These are phyloP conservation scores for Eutrema heterophyllum DNA, from an alignment of 345 rosid genomes.

Conservation along the genomic window DNA sequence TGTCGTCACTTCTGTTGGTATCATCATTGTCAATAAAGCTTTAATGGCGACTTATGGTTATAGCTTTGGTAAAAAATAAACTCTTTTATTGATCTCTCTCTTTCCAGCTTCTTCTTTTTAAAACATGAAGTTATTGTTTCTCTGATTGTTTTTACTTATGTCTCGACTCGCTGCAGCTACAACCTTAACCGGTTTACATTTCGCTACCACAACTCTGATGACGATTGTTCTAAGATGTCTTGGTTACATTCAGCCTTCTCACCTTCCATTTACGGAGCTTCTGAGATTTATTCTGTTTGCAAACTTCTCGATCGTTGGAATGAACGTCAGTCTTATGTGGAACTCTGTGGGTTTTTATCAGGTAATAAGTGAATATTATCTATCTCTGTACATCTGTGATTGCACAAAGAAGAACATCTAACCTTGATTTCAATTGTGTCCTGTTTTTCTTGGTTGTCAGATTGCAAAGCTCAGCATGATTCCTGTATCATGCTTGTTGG, in stretches of 20 bases:
- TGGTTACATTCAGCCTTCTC: conserved; percentile 92
- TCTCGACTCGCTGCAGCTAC: conserved; percentile 58
- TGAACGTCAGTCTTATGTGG: conserved; percentile 99
- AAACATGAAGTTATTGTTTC: neutral
- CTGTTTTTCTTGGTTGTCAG: conserved; percentile 34
- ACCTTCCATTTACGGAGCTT: conserved; percentile 78
- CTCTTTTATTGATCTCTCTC: neutral
- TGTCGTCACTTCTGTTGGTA: conserved; percentile 96
- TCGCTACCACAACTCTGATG: conserved; percentile 80
- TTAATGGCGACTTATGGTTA: conserved; percentile 97
- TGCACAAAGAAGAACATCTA: neutral
- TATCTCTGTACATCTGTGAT: neutral
- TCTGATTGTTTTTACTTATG: conserved; percentile 43
- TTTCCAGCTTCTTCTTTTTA: neutral
- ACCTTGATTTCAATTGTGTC: conserved; percentile 12
- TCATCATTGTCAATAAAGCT: conserved; percentile 93
- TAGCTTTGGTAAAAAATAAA: conserved; percentile 66
- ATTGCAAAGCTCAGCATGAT: conserved; percentile 97
- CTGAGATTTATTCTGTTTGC: conserved; percentile 77
- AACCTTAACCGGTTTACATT: conserved; percentile 91
- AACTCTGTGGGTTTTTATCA: conserved; percentile 98
- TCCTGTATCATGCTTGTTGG: conserved; percentile 94
- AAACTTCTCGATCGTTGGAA: conserved; percentile 95
- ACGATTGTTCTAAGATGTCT: conserved; percentile 70
- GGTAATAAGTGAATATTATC: conserved; percentile 34